Evolutionary conservation across 768 basidiomycete genomes (phyloP), one percentile per base, ranked within the genome.

Genomic region (Podaxis rugospora): DNA sequence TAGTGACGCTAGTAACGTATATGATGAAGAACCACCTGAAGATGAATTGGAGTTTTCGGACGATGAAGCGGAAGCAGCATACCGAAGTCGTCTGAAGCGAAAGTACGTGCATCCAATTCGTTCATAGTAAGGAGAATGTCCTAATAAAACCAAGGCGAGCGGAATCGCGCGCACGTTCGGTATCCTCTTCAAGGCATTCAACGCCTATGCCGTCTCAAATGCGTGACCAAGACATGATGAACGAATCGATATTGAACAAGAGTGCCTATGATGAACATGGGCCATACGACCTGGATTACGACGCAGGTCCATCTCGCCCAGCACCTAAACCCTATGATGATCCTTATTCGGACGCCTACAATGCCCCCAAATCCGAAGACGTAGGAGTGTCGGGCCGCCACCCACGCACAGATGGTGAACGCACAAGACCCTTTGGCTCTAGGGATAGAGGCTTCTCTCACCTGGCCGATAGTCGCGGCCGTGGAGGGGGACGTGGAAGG

Each of bases 21-120:
- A 94, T 65, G 96, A 98, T 69, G 96, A 98, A 73, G 96, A 98
- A 70, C 88, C 92, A 2, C 90, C 79, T 1, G 94, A 92, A 18
- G 84, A 93, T 58, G 96, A 98, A 69, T 68, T 92, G 32, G 96
- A 98, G 70, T 98, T 95, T 73, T 94, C 92, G 2, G 96, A 98
- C 65, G 96, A 98, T 66, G 96, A 98, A 71, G 82, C 87, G 57
- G 96, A 98, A 71, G 84, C 85, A 16, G 86, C 85, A 28, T 82
- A 87, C 69, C 91, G 83, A 74, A 77, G 82, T 55, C 76, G 76
- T 52, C 67, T 82, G 50, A 90, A 88, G 67, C 78, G 79, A 65
- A 86, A 79, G 88, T 88, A 63, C 53, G 82, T 69, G 18, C 65
- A 36, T 51, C 6, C 57, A 59, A 51, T 6, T 62, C 18, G 44